Evolutionary conservation across 129 eudicot species (phyloP), one percentile per base, ranked within the genome.

Genomic region (Smallanthus sonchifolius): DNA sequence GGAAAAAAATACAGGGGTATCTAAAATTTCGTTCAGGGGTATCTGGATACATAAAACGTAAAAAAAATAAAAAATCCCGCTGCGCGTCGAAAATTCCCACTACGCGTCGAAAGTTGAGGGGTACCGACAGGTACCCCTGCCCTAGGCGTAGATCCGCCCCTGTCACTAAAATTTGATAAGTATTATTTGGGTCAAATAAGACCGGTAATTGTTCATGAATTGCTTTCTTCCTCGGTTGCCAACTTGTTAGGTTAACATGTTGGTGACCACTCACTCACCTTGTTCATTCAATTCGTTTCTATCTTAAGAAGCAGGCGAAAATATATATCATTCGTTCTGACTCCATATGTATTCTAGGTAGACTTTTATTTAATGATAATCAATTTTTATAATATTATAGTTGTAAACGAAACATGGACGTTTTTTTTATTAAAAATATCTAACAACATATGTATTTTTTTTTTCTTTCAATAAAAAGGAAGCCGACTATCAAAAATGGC

Each of bases 241-340:
- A 45, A 45, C 51, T 52, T 49, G 32, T 39, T 55, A 59, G 39
- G 55, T 57, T 74, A n/a, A 15, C 13, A 40, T 39, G 44, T 60
- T 74, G 78, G 65, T 72, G 32, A 44, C 77, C 77, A 42, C 67
- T 35, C 61, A 24, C 6, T 35, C 61, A 24, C 6, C 36, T 69
- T 69, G 45, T 69, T 48, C 35, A 69, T 42, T 48, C 42, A 19
- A 32, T 14, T 7, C 49, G 17, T 45, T 68, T 68, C 38, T 24
- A 28, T 14, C 38, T 32, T 14, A 48, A 61, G 40, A 8, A 34
- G 19, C 34, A 61, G 17, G 9, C 11, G 2, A 19, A 59, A 56
- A 24, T 34, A 61, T 14, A 24, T 34, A 61, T 14, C 42, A 20
- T 61, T 13, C 67, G 43, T 35, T 61, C 42, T 14, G 15, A 20